A percentile compares a stretch with the other conserved stretches of the same genome.
Evolutionary conservation across 805 yeast genomes (phyloP).

Genomic region (Barnettozyma wickerhamii): DNA sequence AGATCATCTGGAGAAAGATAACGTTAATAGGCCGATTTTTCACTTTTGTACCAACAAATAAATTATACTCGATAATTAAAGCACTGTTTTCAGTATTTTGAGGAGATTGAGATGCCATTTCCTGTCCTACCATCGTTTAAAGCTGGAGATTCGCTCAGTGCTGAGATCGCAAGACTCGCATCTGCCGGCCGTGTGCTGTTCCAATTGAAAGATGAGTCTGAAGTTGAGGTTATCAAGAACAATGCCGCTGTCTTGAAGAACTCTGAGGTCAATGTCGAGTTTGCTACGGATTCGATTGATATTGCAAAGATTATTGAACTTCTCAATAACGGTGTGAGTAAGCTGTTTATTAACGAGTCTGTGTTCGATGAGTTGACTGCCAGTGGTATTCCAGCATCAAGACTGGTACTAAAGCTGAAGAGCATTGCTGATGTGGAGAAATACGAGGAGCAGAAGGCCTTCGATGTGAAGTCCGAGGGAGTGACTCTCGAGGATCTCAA

Average conservation of each 20-base stretch:
- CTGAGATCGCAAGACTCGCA: slow-evolving; percentile 14
- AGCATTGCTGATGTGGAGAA: slow-evolving; percentile 6
- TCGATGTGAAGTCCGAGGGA: slow-evolving; percentile 17
- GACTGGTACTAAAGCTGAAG: slow-evolving; percentile 16
- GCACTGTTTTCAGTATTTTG: too few relatives aligned
- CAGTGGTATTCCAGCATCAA: slow-evolving; percentile 45
- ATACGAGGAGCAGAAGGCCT: slow-evolving; percentile 13
- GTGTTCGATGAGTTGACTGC: slow-evolving; percentile 31
- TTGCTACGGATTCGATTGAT: slow-evolving; percentile 20
- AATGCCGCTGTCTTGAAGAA: slow-evolving; percentile 12
- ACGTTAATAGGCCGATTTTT: too few relatives aligned
- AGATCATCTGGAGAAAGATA: too few relatives aligned
- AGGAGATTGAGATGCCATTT: slow-evolving; percentile 30
- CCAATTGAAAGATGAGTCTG: slow-evolving; percentile 19
- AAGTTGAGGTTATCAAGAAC: slow-evolving; percentile 17
- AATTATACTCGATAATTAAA: too few relatives aligned
- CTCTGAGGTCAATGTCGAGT: slow-evolving; percentile 25
- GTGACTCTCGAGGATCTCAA: slow-evolving; percentile 19
- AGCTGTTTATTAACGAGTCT: slow-evolving; percentile 35
- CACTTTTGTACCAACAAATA: background rate
- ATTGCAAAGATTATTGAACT: slow-evolving; percentile 46
- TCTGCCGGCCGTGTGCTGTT: slow-evolving; percentile 26
- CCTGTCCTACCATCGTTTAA: slow-evolving; percentile 34
- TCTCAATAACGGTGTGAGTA: slow-evolving; percentile 57
- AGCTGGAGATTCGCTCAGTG: slow-evolving; percentile 8